A percentile compares a stretch with the other conserved stretches of the same genome.
Conservation (phyloP, 176 grass and related monocot species). For the Typha latifolia region DNA sequence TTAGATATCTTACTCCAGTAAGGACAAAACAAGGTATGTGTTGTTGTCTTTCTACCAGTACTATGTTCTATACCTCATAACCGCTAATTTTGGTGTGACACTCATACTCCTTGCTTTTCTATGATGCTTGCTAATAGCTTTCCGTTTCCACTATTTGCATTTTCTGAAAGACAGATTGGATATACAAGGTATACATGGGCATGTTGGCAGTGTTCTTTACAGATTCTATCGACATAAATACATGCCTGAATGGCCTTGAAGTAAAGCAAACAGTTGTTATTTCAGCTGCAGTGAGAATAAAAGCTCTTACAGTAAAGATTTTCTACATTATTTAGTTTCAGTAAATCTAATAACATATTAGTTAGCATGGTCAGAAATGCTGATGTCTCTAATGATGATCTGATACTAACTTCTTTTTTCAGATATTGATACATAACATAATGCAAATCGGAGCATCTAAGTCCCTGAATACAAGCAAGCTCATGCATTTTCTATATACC, state of each 20-base stretch:
- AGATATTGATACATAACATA: constrained; percentile 98
- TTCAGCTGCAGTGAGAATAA: constrained; percentile 73
- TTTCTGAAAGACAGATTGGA: constrained; percentile 37
- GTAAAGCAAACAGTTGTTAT: constrained; percentile 90
- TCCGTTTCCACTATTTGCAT: neutral
- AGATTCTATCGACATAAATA: constrained; percentile 98
- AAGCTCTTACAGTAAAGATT: neutral
- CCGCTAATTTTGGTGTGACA: too few species aligned
- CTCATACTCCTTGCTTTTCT: too few species aligned
- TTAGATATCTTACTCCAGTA: too few species aligned
- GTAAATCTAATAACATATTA: too few species aligned
- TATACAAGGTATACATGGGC: constrained; percentile 94
- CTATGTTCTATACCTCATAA: too few species aligned
- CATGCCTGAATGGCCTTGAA: constrained; percentile 95
- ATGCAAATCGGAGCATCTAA: constrained; percentile 91
- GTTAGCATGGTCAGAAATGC: neutral
- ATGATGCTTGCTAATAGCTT: neutral
- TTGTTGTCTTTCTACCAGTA: too few species aligned
- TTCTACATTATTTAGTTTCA: neutral
- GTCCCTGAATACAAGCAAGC: constrained; percentile 78
- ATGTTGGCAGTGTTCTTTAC: constrained; percentile 91
- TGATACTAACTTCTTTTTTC: constrained; percentile 15
- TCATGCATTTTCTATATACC: constrained; percentile 97
- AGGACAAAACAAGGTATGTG: too few species aligned
- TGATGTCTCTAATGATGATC: constrained; percentile 11